phyloP scores from a whole-genome alignment of 2,329 filamentous ascomycete genomes.

The Paracoccidioides brasiliensis region DNA sequence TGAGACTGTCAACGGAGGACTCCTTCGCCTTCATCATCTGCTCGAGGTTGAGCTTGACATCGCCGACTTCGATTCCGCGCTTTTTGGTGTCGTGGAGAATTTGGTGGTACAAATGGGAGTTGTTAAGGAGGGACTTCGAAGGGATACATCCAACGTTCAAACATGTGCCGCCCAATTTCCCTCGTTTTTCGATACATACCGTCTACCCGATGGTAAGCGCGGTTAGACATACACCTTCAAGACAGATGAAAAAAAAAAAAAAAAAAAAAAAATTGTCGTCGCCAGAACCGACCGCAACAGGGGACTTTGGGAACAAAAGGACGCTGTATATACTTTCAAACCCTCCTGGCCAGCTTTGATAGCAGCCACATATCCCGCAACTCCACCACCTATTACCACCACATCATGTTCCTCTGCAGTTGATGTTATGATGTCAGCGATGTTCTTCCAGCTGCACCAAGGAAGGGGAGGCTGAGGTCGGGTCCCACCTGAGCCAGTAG shows the following conservation, averaged over 20 bases:
- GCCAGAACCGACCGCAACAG: background rate
- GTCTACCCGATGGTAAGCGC: constrained; percentile 43
- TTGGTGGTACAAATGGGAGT: constrained; percentile 96
- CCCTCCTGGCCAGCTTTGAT: constrained; percentile 98
- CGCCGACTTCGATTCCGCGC: constrained; percentile 92
- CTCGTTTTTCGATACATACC: constrained; percentile 96
- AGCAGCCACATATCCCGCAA: constrained; percentile 94
- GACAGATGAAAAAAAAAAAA: background rate
- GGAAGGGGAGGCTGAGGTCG: background rate
- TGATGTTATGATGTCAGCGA: background rate
- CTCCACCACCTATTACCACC: constrained; percentile 94
- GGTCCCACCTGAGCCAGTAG: constrained; percentile 37
- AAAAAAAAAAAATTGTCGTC: background rate
- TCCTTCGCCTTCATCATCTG: constrained; percentile 99
- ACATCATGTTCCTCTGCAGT: constrained; percentile 82
- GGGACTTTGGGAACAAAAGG: background rate
- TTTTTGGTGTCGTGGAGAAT: constrained; percentile 93
- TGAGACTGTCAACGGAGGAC: constrained; percentile 71
- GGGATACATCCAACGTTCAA: constrained; percentile 98
- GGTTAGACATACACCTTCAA: background rate
- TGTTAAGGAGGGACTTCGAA: constrained; percentile 98
- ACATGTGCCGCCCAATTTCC: constrained; percentile 87
- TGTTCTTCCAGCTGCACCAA: constrained; percentile 5
- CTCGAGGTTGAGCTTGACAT: constrained; percentile 88
- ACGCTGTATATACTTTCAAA: constrained; percentile 56